These are phyloP conservation scores for Sarcomyxa edulis DNA, from an alignment of 768 basidiomycete genomes.

Conservation along the genomic window DNA sequence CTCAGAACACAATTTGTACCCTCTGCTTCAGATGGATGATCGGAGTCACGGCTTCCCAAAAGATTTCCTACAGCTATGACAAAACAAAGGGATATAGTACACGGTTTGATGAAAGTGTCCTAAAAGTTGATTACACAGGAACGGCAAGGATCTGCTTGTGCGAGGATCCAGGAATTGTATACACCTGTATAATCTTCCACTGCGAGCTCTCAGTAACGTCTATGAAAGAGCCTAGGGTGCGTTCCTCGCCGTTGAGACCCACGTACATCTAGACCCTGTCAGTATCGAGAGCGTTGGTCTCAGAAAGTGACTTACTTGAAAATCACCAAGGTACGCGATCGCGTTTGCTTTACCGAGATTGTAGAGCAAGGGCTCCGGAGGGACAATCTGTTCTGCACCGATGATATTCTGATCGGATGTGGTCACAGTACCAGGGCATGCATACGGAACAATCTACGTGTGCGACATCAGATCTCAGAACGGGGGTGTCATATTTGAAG, in stretches of 20 bases:
- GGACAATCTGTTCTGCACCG: conserved; percentile 3
- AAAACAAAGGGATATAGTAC: too few species aligned
- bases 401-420: neutral
- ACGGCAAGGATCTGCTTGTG: conserved; percentile 2
- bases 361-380: conserved; percentile 19
- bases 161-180: neutral
- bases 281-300: too few species aligned
- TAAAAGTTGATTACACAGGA: conserved; percentile 26
- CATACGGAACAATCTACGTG: conserved; percentile 10
- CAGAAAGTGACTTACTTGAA: conserved; percentile 15
- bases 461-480: too few species aligned
- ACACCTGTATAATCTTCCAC: conserved; percentile 17
- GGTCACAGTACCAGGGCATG: conserved; percentile 11
- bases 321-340: conserved; percentile 15
- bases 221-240: conserved; percentile 19
- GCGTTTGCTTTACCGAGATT: conserved; percentile 18
- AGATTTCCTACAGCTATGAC: too few species aligned
- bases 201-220: conserved; percentile 16
- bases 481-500: neutral
- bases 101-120: too few species aligned
- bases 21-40: too few species aligned
- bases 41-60: too few species aligned
- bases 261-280: conserved; percentile 22
- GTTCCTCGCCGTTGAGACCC: conserved; percentile 21
- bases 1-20: too few species aligned